These are phyloP conservation scores for Thielaviopsis musarum DNA, from an alignment of 2,329 filamentous ascomycete genomes.

Conservation along the genomic window DNA sequence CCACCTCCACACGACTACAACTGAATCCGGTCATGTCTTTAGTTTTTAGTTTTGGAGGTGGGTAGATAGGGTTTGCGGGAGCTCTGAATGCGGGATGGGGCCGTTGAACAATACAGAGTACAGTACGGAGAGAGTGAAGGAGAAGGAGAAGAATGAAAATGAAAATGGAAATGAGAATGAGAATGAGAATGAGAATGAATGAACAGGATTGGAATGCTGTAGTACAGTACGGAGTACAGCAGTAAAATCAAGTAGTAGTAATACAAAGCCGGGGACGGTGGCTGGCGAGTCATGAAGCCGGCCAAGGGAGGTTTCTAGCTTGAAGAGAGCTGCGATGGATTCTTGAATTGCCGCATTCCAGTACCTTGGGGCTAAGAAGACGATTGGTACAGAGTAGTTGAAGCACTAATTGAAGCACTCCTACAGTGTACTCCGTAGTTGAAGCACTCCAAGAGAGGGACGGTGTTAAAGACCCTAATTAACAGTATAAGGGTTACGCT, in stretches of 20 bases:
- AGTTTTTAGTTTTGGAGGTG: background rate
- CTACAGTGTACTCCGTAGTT: too few species aligned
- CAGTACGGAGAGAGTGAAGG: too few species aligned
- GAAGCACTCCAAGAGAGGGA: too few species aligned
- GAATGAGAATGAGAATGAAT: too few species aligned
- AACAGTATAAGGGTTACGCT: too few species aligned
- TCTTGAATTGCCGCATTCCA: background rate
- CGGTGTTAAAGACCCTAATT: too few species aligned
- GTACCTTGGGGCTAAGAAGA: background rate
- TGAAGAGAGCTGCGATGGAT: background rate
- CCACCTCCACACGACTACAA: background rate
- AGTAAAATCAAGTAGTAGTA: background rate
- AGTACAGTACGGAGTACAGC: background rate
- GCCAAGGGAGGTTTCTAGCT: background rate
- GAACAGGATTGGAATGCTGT: too few species aligned
- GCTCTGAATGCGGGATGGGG: background rate
- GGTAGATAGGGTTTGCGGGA: background rate
- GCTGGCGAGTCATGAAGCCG: background rate
- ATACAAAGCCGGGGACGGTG: background rate
- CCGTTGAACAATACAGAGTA: too few species aligned
- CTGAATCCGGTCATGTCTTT: background rate
- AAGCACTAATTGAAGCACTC: too few species aligned
- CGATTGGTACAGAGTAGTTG: too few species aligned
- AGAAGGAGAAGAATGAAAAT: too few species aligned
- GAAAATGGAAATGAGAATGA: too few species aligned